Percentiles rank a stretch among this genome's conserved stretches.
Evolutionary conservation across 1,284 basidiomycete species (phyloP).

Genomic region (Garcileccinum viscosum): DNA sequence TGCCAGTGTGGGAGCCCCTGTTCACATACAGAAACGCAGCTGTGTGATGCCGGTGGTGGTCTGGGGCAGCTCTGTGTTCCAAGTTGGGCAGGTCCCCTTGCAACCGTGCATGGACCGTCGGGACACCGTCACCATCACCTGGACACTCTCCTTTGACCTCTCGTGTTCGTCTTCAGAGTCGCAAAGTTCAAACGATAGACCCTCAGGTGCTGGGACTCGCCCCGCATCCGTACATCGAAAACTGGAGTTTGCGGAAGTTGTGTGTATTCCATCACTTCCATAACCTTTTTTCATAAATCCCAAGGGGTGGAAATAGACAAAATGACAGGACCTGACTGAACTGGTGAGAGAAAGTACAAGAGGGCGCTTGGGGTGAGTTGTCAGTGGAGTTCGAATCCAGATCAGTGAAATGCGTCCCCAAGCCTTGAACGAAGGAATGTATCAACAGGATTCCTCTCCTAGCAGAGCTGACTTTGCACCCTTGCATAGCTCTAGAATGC

Average conservation of each 20-base stretch:
- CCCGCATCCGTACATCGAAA: neutral
- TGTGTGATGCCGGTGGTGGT: no score
- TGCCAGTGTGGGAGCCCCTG: no score
- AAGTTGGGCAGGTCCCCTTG: no score
- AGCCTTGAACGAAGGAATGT: slow-evolving; percentile 18
- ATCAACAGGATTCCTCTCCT: slow-evolving; percentile 82
- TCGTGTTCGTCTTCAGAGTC: neutral
- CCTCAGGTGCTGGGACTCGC: neutral
- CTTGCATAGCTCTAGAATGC: slow-evolving; percentile 84
- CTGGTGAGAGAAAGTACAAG: neutral
- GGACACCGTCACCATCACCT: neutral
- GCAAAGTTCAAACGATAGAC: neutral
- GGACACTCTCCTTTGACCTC: neutral
- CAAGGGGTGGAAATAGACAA: neutral
- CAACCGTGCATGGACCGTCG: neutral
- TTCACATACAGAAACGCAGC: no score
- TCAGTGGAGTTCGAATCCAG: neutral
- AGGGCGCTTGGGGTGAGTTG: neutral
- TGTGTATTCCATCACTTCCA: neutral
- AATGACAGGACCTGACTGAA: neutral
- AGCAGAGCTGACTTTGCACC: slow-evolving; percentile 77
- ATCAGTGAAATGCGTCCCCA: neutral
- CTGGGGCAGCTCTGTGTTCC: no score
- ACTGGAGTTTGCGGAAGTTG: neutral
- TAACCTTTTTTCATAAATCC: no score